Evolutionary conservation across 2,329 filamentous ascomycete species (phyloP).

Genomic region (Cladosporium colombiae): DNA sequence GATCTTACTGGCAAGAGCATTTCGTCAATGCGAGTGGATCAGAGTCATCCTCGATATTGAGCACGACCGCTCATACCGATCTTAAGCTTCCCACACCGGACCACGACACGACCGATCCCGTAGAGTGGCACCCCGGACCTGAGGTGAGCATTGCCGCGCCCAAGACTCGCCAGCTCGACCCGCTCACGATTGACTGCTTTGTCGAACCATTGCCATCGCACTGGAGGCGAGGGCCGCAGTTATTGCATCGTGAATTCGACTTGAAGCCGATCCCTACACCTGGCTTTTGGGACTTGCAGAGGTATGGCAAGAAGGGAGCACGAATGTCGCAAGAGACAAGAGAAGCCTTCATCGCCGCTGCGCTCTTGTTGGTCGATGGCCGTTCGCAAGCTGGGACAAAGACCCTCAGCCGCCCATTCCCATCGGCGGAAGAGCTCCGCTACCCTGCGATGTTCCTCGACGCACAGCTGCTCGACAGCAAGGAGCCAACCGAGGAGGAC

Average conservation of each 20-base stretch:
- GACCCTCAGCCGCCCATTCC: constrained; percentile 34
- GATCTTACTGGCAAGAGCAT: constrained; percentile 32
- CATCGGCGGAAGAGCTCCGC: constrained; percentile 26
- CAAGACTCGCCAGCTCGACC: background rate
- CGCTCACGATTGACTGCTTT: background rate
- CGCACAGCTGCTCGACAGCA: background rate
- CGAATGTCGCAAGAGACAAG: constrained; percentile 24
- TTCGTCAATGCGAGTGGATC: background rate
- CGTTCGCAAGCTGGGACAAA: constrained; percentile 25
- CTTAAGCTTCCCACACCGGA: background rate
- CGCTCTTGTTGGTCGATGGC: constrained; percentile 38
- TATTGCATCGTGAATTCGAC: background rate
- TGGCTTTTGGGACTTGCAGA: constrained; percentile 11
- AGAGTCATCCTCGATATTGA: background rate
- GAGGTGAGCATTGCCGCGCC: background rate
- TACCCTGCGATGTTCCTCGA: constrained; percentile 41
- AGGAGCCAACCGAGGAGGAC: background rate
- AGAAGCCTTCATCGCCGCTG: constrained; percentile 39
- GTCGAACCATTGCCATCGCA: background rate
- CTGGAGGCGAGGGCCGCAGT: background rate
- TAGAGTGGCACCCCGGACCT: background rate
- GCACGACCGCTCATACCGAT: background rate
- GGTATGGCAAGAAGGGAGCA: background rate
- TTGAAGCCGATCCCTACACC: background rate
- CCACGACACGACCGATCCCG: background rate